Base-by-base conservation (phyloP, 805 yeast species). In the Saturnispora sekii region DNA sequence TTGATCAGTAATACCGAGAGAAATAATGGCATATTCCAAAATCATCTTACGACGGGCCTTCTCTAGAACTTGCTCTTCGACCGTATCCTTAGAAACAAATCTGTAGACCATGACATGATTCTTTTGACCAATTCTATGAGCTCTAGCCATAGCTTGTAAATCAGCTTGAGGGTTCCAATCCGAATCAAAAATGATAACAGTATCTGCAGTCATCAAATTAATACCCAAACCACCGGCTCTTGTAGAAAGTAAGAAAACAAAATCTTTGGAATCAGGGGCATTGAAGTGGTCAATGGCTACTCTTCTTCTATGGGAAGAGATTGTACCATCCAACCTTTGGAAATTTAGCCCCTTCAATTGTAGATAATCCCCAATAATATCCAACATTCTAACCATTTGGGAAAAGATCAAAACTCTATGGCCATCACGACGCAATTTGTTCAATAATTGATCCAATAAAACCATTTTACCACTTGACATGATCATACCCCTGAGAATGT, bases 161-260 rank as follows among this genome's bases (percentile, higher is more conserved):
- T 93, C 98, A 0, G 98, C 98, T 63, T 93, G 98, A 0, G 98
- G 98, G 60, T 93, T 93, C 98, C 98, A 93, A 67, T 93, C 98
- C 4, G 96, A 86, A 65, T 93, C 98, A 65, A 93, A 93, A 35
- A 93, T 90, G 54, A 93, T 86, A 28, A 93, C 99, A 7, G 99
- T 93, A 60, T 93, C 99, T 3, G 99, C 99, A 5, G 98, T 93
- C 98, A 93, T 93, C 61, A 93, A 72, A 62, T 93, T 93, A 61
- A 93, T 93, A 65, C 99, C 99, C 49, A 93, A 72, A 44, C 99
- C 99, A 69, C 99, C 99, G 11, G 99, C 99, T 69, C 99, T 78
- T 1, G 99, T 93, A 18, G 95, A 83, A 43, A 93, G 69, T 57
- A 93, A 64, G 51, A 93, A 93, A 2, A 81, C 94, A 60, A 89